phyloP scores from a whole-genome alignment of 306 rosid species.

The Lathyrus tuberosus region DNA sequence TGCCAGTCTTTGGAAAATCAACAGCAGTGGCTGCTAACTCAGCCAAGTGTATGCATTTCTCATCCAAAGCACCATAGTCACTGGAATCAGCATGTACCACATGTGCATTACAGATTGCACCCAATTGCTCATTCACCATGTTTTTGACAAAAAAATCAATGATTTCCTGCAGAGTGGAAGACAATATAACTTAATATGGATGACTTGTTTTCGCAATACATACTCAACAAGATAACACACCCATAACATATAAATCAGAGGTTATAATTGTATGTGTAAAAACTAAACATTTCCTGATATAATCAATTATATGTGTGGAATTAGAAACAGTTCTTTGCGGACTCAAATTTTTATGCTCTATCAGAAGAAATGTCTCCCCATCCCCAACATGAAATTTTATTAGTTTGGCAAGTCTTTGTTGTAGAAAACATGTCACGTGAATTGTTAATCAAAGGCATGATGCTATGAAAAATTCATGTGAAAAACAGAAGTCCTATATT shows the following conservation, averaged over 20 bases:
- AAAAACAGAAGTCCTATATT: conserved; percentile 13
- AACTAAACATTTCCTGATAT: conserved; percentile 17
- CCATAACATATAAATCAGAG: conserved; percentile 3
- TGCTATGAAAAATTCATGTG: conserved; percentile 26
- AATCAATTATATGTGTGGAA: background rate
- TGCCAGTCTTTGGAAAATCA: conserved; percentile 90
- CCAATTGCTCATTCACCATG: conserved; percentile 76
- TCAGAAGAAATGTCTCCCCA: conserved; percentile 17
- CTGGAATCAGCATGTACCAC: conserved; percentile 93
- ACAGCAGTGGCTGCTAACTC: conserved; percentile 88
- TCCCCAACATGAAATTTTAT: too few species aligned
- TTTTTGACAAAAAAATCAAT: conserved; percentile 64
- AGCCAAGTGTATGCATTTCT: conserved; percentile 66
- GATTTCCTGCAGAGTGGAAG: conserved; percentile 63
- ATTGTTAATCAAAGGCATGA: conserved; percentile 20
- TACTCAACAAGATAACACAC: conserved; percentile 21
- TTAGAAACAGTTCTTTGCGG: conserved; percentile 14
- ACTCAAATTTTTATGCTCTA: conserved; percentile 29
- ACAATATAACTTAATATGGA: conserved; percentile 28
- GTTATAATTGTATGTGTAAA: background rate
- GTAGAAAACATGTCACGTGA: background rate
- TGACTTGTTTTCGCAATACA: conserved; percentile 2
- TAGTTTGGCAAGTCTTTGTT: conserved; percentile 13
- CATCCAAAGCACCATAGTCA: conserved; percentile 69
- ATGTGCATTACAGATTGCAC: conserved; percentile 87